These are phyloP conservation scores for Calonectria pseudoreteaudii DNA, from an alignment of 2,329 filamentous ascomycete species.

Conservation along the genomic window DNA sequence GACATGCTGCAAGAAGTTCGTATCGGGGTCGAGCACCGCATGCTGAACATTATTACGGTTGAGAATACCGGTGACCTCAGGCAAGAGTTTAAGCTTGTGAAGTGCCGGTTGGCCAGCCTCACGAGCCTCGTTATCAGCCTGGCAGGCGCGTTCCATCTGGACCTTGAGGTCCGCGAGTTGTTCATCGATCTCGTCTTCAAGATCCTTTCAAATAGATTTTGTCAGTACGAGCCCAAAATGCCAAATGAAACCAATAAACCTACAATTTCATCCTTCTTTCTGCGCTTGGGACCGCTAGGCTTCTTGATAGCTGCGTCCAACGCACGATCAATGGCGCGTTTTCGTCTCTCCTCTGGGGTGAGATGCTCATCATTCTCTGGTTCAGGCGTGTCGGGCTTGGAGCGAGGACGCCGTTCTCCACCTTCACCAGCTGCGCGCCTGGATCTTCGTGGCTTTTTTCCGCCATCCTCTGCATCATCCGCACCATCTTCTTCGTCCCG, in stretches of 20 bases:
- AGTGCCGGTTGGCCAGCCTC: constrained; percentile 83
- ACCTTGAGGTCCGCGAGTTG: constrained; percentile 89
- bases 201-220: constrained; percentile 67
- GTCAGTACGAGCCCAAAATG: constrained; percentile 33
- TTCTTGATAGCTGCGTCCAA: constrained; percentile 92
- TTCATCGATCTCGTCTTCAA: constrained; percentile 90
- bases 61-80: constrained; percentile 87
- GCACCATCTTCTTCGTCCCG: constrained; percentile 60
- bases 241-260: constrained; percentile 45
- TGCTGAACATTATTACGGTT: constrained; percentile 90
- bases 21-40: constrained; percentile 91
- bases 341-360: constrained; percentile 85
- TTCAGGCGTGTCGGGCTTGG: constrained; percentile 60
- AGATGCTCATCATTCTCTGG: constrained; percentile 82
- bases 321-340: constrained; percentile 84
- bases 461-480: constrained; percentile 61
- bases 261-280: constrained; percentile 91
- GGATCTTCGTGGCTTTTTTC: constrained; percentile 60
- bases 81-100: constrained; percentile 93
- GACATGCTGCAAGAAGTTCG: constrained; percentile 93
- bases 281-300: constrained; percentile 71
- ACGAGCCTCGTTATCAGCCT: constrained; percentile 86
- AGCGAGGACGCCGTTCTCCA: constrained; percentile 61
- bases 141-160: constrained; percentile 90
- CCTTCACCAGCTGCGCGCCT: constrained; percentile 54